These are phyloP conservation scores for Rhododendron mucronatum DNA, from an alignment of 148 eudicot genomes.

Conservation along the genomic window DNA sequence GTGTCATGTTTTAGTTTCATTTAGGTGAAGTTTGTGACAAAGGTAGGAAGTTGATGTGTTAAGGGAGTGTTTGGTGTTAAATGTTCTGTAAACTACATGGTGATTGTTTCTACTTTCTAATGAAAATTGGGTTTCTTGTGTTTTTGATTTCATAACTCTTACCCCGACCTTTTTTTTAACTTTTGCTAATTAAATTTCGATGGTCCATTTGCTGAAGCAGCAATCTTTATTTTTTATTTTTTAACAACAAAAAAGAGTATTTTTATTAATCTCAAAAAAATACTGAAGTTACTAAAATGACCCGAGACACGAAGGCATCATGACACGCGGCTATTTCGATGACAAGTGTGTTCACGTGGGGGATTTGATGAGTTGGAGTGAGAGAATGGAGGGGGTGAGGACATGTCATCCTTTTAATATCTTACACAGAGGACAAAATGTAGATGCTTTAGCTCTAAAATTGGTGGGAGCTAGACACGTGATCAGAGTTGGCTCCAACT, in stretches of 20 bases:
- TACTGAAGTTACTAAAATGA: too few species aligned
- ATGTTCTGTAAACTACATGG: background rate
- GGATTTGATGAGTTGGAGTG: slow-evolving; percentile 11
- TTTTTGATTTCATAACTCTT: background rate
- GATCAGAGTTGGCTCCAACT: background rate
- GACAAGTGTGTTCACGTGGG: background rate
- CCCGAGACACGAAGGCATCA: too few species aligned
- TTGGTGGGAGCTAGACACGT: background rate
- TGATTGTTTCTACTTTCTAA: background rate
- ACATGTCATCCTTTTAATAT: slow-evolving; percentile 6
- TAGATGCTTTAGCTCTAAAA: background rate
- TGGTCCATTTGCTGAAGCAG: background rate
- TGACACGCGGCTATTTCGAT: background rate
- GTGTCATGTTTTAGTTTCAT: background rate
- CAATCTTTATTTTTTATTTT: background rate
- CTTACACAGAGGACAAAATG: background rate
- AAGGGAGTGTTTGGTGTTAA: background rate
- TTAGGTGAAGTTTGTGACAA: background rate
- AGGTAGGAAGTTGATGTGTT: background rate
- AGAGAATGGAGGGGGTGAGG: background rate
- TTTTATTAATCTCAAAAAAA: too few species aligned
- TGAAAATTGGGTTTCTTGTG: background rate
- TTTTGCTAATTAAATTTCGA: background rate
- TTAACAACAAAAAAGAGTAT: too few species aligned
- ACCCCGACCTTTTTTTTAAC: too few species aligned